A percentile compares a stretch with the other conserved stretches of the same genome.
phyloP scores from a whole-genome alignment of 2,329 filamentous ascomycete species.

The Sclerotinia borealis region DNA sequence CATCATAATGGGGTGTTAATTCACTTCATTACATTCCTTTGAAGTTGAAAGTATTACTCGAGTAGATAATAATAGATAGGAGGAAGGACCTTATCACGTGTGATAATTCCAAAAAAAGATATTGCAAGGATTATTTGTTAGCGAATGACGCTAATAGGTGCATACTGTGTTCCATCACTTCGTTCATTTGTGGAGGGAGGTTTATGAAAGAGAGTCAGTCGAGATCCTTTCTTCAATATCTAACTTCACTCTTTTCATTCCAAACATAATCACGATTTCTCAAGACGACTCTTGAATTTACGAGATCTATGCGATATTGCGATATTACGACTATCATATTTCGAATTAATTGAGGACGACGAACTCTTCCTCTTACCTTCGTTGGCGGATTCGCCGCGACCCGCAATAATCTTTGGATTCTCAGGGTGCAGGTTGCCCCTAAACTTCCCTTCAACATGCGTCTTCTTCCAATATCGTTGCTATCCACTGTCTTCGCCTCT shows the following conservation, averaged over 20 bases:
- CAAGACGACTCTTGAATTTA: neutral
- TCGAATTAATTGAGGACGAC: neutral
- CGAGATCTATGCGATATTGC: neutral
- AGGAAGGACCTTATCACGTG: conserved; percentile 2
- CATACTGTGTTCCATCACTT: conserved; percentile 11
- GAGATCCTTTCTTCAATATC: conserved; percentile 8
- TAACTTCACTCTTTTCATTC: conserved; percentile 7
- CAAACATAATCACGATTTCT: neutral
- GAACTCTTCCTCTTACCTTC: conserved; percentile 1
- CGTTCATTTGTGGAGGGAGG: neutral
- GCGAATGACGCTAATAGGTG: conserved; percentile 6
- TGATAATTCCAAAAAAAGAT: neutral
- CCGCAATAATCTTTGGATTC: conserved; percentile 12
- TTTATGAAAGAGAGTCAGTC: conserved; percentile 4
- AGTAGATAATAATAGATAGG: neutral
- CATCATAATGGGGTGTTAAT: too few relatives aligned
- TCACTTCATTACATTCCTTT: neutral
- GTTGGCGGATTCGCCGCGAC: conserved; percentile 23
- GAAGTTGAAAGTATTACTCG: too few relatives aligned
- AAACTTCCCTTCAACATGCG: conserved; percentile 26
- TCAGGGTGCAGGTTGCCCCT: conserved; percentile 22
- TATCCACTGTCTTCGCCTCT: conserved; percentile 26
- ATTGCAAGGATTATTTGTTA: neutral
- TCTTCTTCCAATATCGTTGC: conserved; percentile 26
- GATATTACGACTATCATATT: neutral